These are phyloP conservation scores for Populus hybrid DNA, from an alignment of 441 rosid species.

Conservation along the genomic window DNA sequence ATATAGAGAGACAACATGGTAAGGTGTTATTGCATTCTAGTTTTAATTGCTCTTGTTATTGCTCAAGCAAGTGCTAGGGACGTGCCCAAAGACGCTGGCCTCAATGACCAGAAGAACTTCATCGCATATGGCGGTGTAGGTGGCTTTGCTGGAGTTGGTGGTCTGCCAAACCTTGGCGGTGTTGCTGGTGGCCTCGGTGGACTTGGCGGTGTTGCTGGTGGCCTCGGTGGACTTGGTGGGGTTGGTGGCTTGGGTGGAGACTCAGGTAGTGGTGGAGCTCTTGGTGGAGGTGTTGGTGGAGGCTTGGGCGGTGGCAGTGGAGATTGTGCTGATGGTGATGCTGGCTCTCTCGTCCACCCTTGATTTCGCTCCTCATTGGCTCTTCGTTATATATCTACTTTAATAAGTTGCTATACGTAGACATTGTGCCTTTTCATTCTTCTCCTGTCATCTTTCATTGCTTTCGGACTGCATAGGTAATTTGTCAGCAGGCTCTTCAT, in stretches of 20 bases:
- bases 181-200: constrained; percentile 9
- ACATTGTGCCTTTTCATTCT: not conserved
- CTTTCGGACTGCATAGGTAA: not conserved
- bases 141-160: constrained; percentile 34
- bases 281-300: constrained; percentile 4
- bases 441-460: not conserved
- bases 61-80: constrained; percentile 29
- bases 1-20: constrained; percentile 8
- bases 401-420: not conserved
- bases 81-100: constrained; percentile 30
- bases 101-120: constrained; percentile 61
- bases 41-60: constrained; percentile 23
- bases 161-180: constrained; percentile 5
- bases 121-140: constrained; percentile 58
- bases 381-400: not conserved
- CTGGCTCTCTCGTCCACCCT: constrained; percentile 28
- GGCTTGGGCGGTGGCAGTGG: constrained; percentile 1
- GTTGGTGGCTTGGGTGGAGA: constrained; percentile 17
- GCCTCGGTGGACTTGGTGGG: not conserved
- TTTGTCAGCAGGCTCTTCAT: not conserved
- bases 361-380: constrained; percentile 9
- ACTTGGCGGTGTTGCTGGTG: constrained; percentile 11
- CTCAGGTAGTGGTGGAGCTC: constrained; percentile 19
- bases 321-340: constrained; percentile 1
- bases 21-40: constrained; percentile 19